Percentiles rank a stretch among this genome's conserved stretches.
Evolutionary conservation across 2,329 filamentous ascomycete species (phyloP).

Genomic region (Paraphaeosphaeria minitans): DNA sequence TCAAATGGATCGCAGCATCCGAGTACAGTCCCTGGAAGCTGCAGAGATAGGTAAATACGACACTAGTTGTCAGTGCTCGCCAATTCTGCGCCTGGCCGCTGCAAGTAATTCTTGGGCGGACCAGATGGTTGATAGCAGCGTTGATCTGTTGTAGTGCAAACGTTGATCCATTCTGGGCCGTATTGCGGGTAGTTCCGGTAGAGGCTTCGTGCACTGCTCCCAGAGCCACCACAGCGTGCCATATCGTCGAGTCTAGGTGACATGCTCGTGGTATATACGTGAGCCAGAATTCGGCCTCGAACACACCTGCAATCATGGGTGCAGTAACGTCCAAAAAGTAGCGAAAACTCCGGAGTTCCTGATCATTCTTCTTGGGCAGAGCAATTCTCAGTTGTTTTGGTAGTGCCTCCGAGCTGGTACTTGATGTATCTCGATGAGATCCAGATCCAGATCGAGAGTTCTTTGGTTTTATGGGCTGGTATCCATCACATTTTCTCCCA

Average conservation of each 20-base stretch:
- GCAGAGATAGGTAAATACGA: constrained; percentile 4
- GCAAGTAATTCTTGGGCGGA: not conserved
- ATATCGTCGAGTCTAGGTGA: constrained; percentile 10
- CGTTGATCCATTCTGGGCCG: not conserved
- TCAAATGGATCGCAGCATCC: constrained; percentile 2
- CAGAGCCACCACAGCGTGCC: constrained; percentile 9
- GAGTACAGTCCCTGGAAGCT: constrained; percentile 6
- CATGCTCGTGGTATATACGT: constrained; percentile 6
- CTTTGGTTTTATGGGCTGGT: not conserved
- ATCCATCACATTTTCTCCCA: constrained; percentile 8
- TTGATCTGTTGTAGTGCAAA: constrained; percentile 9
- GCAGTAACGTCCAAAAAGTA: constrained; percentile 8
- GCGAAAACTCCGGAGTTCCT: constrained; percentile 8
- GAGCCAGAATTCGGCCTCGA: constrained; percentile 8
- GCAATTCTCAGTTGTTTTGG: constrained; percentile 2
- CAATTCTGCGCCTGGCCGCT: not conserved
- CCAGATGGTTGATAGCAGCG: constrained; percentile 6
- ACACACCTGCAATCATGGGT: constrained; percentile 8
- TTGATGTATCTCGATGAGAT: not conserved
- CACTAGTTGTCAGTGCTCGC: constrained; percentile 7
- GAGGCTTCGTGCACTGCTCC: constrained; percentile 7
- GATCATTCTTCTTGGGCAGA: constrained; percentile 4
- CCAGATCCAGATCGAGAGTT: not conserved
- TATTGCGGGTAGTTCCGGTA: not conserved
- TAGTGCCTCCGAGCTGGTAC: not conserved